Conservation (phyloP, 768 basidiomycete species). For the Ramaria sp. region DNA sequence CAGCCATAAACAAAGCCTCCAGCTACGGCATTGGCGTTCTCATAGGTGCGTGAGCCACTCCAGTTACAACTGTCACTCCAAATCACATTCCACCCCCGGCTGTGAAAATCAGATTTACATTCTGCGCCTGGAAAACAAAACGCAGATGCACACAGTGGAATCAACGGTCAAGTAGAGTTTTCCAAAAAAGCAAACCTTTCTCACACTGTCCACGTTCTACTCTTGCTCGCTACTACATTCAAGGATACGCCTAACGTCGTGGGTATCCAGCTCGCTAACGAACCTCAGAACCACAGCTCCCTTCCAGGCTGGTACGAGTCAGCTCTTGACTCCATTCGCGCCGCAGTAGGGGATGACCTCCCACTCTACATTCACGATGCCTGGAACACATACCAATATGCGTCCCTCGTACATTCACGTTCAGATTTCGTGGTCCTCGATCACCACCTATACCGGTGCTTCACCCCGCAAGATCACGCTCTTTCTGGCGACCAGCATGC, state of each 20-base stretch:
- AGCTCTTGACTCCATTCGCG: slow-evolving; percentile 42
- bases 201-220: slow-evolving; percentile 38
- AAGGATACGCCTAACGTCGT: slow-evolving; percentile 30
- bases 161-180: slow-evolving; percentile 39
- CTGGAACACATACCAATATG: slow-evolving; percentile 61
- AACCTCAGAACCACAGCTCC: slow-evolving; percentile 37
- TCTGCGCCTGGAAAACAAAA: slow-evolving; percentile 73
- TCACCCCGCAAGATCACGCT: slow-evolving; percentile 45
- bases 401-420: slow-evolving; percentile 30
- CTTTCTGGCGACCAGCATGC: slow-evolving; percentile 48
- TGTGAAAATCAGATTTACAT: slow-evolving; percentile 50
- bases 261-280: slow-evolving; percentile 50
- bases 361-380: slow-evolving; percentile 70
- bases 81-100: background rate
- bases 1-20: slow-evolving; percentile 48
- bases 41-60: slow-evolving; percentile 34
- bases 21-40: slow-evolving; percentile 58
- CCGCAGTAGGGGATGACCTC: slow-evolving; percentile 35
- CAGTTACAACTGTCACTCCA: background rate
- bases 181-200: slow-evolving; percentile 29
- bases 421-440: slow-evolving; percentile 49
- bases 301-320: slow-evolving; percentile 55
- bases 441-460: slow-evolving; percentile 79
- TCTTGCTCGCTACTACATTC: slow-evolving; percentile 30
- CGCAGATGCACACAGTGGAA: slow-evolving; percentile 53